Evolutionary conservation across 495 filamentous ascomycete species (phyloP).

Genomic region (Lepidopterella palustris): DNA sequence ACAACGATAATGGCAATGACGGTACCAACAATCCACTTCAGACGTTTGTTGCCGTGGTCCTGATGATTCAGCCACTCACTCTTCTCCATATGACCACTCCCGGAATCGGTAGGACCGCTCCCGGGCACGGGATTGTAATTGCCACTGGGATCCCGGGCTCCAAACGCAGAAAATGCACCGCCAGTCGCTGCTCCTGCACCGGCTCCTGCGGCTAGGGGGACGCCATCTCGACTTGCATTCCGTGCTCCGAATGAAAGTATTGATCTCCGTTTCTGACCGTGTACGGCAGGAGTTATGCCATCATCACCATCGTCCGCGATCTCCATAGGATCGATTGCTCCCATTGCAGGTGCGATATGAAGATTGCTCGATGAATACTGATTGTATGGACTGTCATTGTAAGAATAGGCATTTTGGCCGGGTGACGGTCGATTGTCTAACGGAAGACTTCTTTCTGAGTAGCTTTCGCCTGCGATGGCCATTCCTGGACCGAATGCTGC

Average conservation of each 20-base stretch:
- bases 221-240: conserved; percentile 17
- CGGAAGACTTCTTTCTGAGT: conserved; percentile 27
- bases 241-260: conserved; percentile 48
- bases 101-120: conserved; percentile 30
- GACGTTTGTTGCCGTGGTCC: conserved; percentile 57
- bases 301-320: conserved; percentile 86
- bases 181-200: conserved; percentile 48
- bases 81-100: conserved; percentile 41
- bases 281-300: conserved; percentile 46
- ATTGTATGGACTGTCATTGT: conserved; percentile 52
- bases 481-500: conserved; percentile 25
- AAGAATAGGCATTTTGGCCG: conserved; percentile 34
- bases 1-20: conserved; percentile 46
- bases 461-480: conserved; percentile 12
- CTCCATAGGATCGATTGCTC: conserved; percentile 65
- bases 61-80: conserved; percentile 53
- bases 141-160: conserved; percentile 39
- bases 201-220: conserved; percentile 38
- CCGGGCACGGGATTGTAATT: conserved; percentile 52
- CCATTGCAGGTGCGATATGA: conserved; percentile 38
- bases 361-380: conserved; percentile 54
- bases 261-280: conserved; percentile 41
- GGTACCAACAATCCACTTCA: conserved; percentile 60
- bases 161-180: conserved; percentile 32
- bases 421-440: conserved; percentile 31